phyloP scores from a whole-genome alignment of 2,329 filamentous ascomycete genomes.

The Paraphoma chrysanthemicola region DNA sequence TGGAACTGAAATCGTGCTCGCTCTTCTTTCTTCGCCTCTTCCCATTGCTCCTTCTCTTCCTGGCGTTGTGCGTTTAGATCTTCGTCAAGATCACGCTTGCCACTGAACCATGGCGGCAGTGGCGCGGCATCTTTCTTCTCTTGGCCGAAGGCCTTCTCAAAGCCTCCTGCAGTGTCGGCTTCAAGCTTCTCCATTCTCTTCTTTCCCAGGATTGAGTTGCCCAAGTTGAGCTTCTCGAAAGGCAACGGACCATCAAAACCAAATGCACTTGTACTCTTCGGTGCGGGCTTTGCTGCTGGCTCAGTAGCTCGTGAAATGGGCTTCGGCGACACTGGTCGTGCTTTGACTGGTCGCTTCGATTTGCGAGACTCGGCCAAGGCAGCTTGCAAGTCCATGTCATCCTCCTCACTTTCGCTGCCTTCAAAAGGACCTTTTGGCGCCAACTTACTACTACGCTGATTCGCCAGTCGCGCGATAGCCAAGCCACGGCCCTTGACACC shows the following conservation, averaged over 20 bases:
- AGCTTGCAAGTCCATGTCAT: constrained; percentile 77
- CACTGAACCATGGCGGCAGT: constrained; percentile 77
- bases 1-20: constrained; percentile 69
- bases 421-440: constrained; percentile 41
- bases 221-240: constrained; percentile 81
- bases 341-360: constrained; percentile 43
- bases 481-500: constrained; percentile 54
- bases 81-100: constrained; percentile 55
- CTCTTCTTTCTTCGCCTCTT: constrained; percentile 63
- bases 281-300: constrained; percentile 33
- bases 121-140: constrained; percentile 60
- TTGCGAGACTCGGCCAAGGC: constrained; percentile 76
- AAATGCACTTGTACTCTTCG: constrained; percentile 62
- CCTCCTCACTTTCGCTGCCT: constrained; percentile 69
- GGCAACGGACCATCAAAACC: constrained; percentile 81
- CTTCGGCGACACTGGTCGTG: constrained; percentile 43
- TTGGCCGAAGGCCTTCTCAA: constrained; percentile 60
- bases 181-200: constrained; percentile 61
- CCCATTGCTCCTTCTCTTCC: constrained; percentile 56
- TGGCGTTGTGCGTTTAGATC: constrained; percentile 64
- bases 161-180: constrained; percentile 68
- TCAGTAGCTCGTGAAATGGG: constrained; percentile 13
- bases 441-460: constrained; percentile 70
- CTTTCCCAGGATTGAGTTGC: constrained; percentile 63
- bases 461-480: constrained; percentile 76